Base-by-base conservation (phyloP, 495 filamentous ascomycete genomes). In the Clohesyomyces aquaticus region DNA sequence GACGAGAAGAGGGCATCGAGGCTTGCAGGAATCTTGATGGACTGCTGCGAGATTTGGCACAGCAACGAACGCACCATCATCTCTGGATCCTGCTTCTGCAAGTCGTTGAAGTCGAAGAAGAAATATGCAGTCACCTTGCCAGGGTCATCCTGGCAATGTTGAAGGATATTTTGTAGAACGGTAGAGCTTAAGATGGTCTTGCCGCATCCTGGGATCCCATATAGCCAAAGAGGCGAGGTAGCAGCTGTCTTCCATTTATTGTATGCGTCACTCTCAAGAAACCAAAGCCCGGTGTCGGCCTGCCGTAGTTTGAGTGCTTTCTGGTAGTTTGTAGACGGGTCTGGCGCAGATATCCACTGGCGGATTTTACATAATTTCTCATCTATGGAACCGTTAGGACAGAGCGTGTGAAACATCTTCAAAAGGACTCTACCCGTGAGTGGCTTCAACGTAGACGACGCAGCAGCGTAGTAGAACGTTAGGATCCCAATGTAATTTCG, bases 381-480 rank as follows among this genome's bases (percentile, higher is more conserved):
- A 47, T 47, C 43, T 47, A 47, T 18, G 19, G 43, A 16, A 18
- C 8, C 8, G 14, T 47, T 47, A 47, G 43, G 19, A 18, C n/a
- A 47, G 19, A 47, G 4, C 6, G 8, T 47, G 19, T 47, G 19
- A 9, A 8, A 4, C 19, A 8, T n/a, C 43, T 47, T 47, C 4
- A 8, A 8, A 22, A 47, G 43, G 43, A 18, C 6, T 18, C 43
- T 8, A 47, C 43, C 43, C 19, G 43, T 47, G 19, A 47, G 43
- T 8, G 43, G 43, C 43, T 47, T 6, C 19, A 47, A 22, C 4
- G 43, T 47, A 8, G 43, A 49, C 43, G 18, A 53, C 16, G 26
- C 49, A 32, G 49, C 49, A 18, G 49, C 49, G 23, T 43, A 57
- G 49, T 64, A 64, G 50, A 63, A 63, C 29, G 53, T 64, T 22